phyloP scores from a whole-genome alignment of 768 basidiomycete genomes.

The Pisolithus tinctorius region DNA sequence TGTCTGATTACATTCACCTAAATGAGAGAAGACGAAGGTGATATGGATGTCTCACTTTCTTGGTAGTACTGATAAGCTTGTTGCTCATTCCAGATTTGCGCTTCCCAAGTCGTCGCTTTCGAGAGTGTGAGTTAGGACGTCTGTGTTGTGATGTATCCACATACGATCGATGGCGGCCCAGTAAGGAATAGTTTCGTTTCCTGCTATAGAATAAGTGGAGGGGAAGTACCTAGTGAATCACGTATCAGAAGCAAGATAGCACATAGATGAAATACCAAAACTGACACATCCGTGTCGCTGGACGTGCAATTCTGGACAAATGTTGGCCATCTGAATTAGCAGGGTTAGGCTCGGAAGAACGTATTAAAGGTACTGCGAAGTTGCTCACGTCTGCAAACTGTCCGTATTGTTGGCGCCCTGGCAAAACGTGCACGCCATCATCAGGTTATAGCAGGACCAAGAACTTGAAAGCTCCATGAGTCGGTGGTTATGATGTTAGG shows the following conservation, averaged over 20 bases:
- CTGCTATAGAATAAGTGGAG: slow-evolving; percentile 24
- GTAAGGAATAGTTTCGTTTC: slow-evolving; percentile 33
- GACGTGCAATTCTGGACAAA: slow-evolving; percentile 13
- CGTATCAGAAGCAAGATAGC: neutral
- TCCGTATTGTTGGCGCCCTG: slow-evolving; percentile 28
- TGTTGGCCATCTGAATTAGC: slow-evolving; percentile 16
- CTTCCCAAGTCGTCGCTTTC: neutral
- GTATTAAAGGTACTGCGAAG: neutral
- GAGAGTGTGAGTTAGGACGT: neutral
- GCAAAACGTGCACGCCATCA: slow-evolving; percentile 46
- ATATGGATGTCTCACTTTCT: neutral
- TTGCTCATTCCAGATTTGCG: neutral
- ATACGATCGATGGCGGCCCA: slow-evolving; percentile 45
- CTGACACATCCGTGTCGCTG: slow-evolving; percentile 13
- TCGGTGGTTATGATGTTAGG: neutral
- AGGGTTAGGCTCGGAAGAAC: neutral
- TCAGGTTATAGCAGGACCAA: slow-evolving; percentile 50
- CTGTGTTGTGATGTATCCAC: slow-evolving; percentile 9
- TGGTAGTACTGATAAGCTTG: neutral
- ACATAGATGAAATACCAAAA: neutral
- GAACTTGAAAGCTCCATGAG: slow-evolving; percentile 29
- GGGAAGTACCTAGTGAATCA: slow-evolving; percentile 31
- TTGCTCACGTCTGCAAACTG: slow-evolving; percentile 26
- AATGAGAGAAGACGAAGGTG: neutral
- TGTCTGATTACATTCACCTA: neutral